phyloP scores from a whole-genome alignment of 139 green algal species.

The Chlorella vulgaris region DNA sequence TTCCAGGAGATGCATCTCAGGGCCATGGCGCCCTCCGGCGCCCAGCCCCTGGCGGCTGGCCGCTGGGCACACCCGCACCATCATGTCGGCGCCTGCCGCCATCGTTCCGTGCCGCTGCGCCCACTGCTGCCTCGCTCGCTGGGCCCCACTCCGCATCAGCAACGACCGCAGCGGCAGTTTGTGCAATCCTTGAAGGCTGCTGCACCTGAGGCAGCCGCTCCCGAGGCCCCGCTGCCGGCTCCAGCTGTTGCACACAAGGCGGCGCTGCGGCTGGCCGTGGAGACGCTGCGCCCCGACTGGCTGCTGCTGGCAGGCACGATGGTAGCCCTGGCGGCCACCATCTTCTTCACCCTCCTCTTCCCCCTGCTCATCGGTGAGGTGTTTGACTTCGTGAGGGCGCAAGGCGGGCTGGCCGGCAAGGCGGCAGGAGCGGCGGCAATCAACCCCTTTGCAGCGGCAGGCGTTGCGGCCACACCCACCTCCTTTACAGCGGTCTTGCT shows the following conservation, averaged over 20 bases:
- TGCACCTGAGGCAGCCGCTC: too few relatives aligned
- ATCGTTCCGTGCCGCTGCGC: too few relatives aligned
- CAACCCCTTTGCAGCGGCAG: neutral
- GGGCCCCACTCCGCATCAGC: neutral
- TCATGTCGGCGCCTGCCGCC: too few relatives aligned
- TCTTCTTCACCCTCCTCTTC: slow-evolving; percentile 30
- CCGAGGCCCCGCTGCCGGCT: neutral
- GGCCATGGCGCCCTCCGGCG: too few relatives aligned
- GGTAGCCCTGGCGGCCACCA: slow-evolving; percentile 1
- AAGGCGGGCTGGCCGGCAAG: neutral
- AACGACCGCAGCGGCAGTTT: neutral
- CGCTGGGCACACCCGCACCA: too few relatives aligned
- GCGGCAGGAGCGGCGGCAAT: neutral
- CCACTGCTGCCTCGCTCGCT: neutral
- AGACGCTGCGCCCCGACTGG: slow-evolving; percentile 35
- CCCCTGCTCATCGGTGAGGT: slow-evolving; percentile 40
- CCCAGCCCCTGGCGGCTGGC: too few relatives aligned
- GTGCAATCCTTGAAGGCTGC: too few relatives aligned
- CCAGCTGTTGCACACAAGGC: neutral
- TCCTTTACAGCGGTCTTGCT: slow-evolving; percentile 17
- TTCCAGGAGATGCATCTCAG: too few relatives aligned
- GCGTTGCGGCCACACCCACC: slow-evolving; percentile 3
- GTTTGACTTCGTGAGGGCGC: slow-evolving; percentile 38
- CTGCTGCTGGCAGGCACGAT: slow-evolving; percentile 14
- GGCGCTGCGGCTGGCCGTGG: slow-evolving; percentile 10